phyloP scores from a whole-genome alignment of 2,329 filamentous ascomycete species.

The Paecilomyces sp. region DNA sequence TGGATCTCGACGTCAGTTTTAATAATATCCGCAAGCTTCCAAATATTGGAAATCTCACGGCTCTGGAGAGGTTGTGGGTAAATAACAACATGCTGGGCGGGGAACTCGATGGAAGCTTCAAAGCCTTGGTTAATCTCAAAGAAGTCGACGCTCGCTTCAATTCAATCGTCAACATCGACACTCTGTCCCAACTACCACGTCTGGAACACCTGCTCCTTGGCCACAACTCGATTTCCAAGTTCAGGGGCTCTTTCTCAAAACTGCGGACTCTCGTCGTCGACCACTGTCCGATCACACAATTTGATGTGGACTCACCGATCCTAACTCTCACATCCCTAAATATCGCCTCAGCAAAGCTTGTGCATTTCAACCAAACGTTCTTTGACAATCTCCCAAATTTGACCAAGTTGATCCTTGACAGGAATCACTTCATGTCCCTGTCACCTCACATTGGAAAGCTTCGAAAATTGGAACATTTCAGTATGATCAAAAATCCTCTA shows the following conservation, averaged over 20 bases:
- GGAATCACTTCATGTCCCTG: slow-evolving; percentile 90
- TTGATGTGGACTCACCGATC: slow-evolving; percentile 70
- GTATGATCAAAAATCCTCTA: slow-evolving; percentile 85
- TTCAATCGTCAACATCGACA: slow-evolving; percentile 77
- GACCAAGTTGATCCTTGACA: slow-evolving; percentile 81
- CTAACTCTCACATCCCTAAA: slow-evolving; percentile 81
- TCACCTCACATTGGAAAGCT: slow-evolving; percentile 80
- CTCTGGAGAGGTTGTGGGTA: slow-evolving; percentile 82
- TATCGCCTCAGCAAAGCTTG: slow-evolving; percentile 82
- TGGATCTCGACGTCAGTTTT: slow-evolving; percentile 95
- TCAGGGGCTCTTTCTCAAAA: slow-evolving; percentile 79
- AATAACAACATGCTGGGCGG: slow-evolving; percentile 87
- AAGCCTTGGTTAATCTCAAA: slow-evolving; percentile 65
- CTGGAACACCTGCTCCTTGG: slow-evolving; percentile 84
- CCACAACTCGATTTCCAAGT: slow-evolving; percentile 87
- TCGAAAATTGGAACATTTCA: slow-evolving; percentile 79
- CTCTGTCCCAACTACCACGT: slow-evolving; percentile 74
- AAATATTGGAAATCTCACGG: slow-evolving; percentile 69
- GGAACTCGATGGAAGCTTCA: slow-evolving; percentile 65
- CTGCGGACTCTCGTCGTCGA: slow-evolving; percentile 82
- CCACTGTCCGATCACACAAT: slow-evolving; percentile 90
- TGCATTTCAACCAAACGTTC: slow-evolving; percentile 76
- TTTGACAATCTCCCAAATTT: slow-evolving; percentile 84
- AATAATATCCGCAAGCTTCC: slow-evolving; percentile 78
- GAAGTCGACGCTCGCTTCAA: slow-evolving; percentile 97